These are phyloP conservation scores for Aspergillus pseudotamarii DNA, from an alignment of 2,329 filamentous ascomycete species.

Conservation along the genomic window DNA sequence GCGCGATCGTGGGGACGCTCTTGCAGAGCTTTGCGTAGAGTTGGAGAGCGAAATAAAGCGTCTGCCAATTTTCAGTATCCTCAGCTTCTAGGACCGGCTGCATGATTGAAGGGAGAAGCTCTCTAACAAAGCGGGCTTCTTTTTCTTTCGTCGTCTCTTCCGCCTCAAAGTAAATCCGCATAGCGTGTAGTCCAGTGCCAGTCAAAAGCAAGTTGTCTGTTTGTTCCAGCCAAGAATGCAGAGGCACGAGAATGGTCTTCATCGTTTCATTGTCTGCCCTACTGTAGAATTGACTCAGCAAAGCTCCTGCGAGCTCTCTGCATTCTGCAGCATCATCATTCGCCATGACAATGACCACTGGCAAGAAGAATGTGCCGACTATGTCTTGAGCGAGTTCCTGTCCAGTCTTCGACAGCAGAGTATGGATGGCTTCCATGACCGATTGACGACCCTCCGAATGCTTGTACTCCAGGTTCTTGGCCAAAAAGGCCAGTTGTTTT, in stretches of 20 bases:
- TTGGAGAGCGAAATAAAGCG: slow-evolving; percentile 73
- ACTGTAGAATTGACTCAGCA: slow-evolving; percentile 80
- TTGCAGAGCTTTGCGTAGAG: slow-evolving; percentile 69
- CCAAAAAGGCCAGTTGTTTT: slow-evolving; percentile 85
- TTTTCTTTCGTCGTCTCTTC: slow-evolving; percentile 66
- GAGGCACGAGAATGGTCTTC: slow-evolving; percentile 69
- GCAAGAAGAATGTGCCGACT: slow-evolving; percentile 78
- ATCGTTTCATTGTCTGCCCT: slow-evolving; percentile 73
- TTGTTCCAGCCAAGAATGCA: slow-evolving; percentile 76
- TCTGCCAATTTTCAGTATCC: slow-evolving; percentile 63
- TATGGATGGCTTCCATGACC: slow-evolving; percentile 87
- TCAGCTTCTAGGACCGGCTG: slow-evolving; percentile 51
- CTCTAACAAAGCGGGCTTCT: slow-evolving; percentile 64
- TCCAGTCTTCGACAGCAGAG: slow-evolving; percentile 82
- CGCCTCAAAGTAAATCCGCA: slow-evolving; percentile 79
- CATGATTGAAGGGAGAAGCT: slow-evolving; percentile 59
- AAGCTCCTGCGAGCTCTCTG: slow-evolving; percentile 74
- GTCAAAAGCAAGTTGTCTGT: slow-evolving; percentile 71
- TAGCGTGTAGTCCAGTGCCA: slow-evolving; percentile 76
- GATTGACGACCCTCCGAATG: slow-evolving; percentile 86
- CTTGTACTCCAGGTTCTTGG: slow-evolving; percentile 88
- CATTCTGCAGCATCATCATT: slow-evolving; percentile 90
- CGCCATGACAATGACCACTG: slow-evolving; percentile 78
- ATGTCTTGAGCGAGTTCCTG: slow-evolving; percentile 82
- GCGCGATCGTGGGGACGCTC: slow-evolving; percentile 64